phyloP scores from a whole-genome alignment of 805 yeast species.

The Zygosaccharomyces rouxii region DNA sequence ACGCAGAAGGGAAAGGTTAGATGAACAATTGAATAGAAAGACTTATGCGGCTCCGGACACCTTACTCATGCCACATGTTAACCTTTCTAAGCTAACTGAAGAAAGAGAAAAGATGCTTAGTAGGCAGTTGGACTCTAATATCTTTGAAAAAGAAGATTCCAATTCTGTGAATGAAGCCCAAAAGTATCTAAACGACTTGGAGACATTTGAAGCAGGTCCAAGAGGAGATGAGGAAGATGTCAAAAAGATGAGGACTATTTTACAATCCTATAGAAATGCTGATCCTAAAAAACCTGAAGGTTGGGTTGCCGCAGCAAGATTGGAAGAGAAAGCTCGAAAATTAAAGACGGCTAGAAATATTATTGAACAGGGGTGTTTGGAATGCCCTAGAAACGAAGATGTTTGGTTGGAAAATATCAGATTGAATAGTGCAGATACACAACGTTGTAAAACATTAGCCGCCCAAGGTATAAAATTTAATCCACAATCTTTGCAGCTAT shows the following conservation, averaged over 20 bases:
- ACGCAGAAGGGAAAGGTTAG: slow-evolving; percentile 66
- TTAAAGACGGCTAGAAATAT: slow-evolving; percentile 52
- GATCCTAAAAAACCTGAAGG: slow-evolving; percentile 71
- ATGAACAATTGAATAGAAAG: slow-evolving; percentile 59
- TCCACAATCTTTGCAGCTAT: slow-evolving; percentile 54
- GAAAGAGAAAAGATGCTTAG: slow-evolving; percentile 60
- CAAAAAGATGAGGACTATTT: slow-evolving; percentile 51
- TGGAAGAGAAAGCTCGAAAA: slow-evolving; percentile 65
- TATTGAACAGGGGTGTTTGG: slow-evolving; percentile 69
- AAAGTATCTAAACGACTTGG: slow-evolving; percentile 42
- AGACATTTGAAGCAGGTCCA: slow-evolving; percentile 6
- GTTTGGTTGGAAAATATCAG: slow-evolving; percentile 81
- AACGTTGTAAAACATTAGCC: slow-evolving; percentile 52
- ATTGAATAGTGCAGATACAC: slow-evolving; percentile 44
- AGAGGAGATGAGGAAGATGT: slow-evolving; percentile 47
- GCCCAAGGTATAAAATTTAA: slow-evolving; percentile 60
- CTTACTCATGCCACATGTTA: slow-evolving; percentile 42
- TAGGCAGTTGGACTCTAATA: slow-evolving; percentile 45
- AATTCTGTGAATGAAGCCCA: slow-evolving; percentile 35
- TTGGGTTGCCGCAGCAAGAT: slow-evolving; percentile 82
- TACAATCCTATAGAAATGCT: slow-evolving; percentile 63
- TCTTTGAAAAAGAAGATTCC: slow-evolving; percentile 12
- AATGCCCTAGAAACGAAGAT: slow-evolving; percentile 61
- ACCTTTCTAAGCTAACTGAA: slow-evolving; percentile 51
- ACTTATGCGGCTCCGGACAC: slow-evolving; percentile 82